Conservation (phyloP, 1,139 yeast species). For the Yamadazyma oceani region DNA sequence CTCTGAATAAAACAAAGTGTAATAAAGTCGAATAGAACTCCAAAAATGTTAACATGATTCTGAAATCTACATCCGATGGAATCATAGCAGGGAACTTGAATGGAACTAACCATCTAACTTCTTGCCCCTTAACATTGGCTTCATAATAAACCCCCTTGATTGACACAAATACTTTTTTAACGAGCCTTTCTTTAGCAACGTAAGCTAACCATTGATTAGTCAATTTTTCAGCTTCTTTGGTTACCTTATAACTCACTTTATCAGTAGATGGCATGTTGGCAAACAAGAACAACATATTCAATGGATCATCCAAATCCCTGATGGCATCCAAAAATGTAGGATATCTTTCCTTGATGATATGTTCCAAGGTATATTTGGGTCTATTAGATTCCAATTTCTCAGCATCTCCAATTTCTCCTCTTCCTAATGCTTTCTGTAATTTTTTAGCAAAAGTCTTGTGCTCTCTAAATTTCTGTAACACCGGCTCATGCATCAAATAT, state of each 20-base stretch:
- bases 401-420: slow-evolving; percentile 90
- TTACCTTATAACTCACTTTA: slow-evolving; percentile 72
- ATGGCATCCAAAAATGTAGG: slow-evolving; percentile 92
- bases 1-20: slow-evolving; percentile 81
- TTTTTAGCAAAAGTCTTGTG: slow-evolving; percentile 94
- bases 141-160: slow-evolving; percentile 97
- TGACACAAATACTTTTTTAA: slow-evolving; percentile 90
- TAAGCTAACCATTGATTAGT: slow-evolving; percentile 96
- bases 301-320: slow-evolving; percentile 92
- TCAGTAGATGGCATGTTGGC: slow-evolving; percentile 95
- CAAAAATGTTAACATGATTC: slow-evolving; percentile 94
- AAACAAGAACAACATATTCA: slow-evolving; percentile 90
- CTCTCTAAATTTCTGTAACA: slow-evolving; percentile 86
- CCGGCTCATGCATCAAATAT: slow-evolving; percentile 93
- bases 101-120: slow-evolving; percentile 94
- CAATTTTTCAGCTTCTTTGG: slow-evolving; percentile 80
- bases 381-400: slow-evolving; percentile 78
- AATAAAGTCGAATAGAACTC: slow-evolving; percentile 92
- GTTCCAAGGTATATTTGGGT: slow-evolving; percentile 84
- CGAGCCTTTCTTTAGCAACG: slow-evolving; percentile 78
- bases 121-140: slow-evolving; percentile 88
- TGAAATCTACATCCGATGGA: slow-evolving; percentile 92
- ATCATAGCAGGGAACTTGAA: slow-evolving; percentile 95
- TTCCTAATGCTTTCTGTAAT: slow-evolving; percentile 84
- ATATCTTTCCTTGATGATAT: slow-evolving; percentile 89